Percentiles rank a stretch among this genome's conserved stretches.
Conservation (phyloP, 2,329 filamentous ascomycete genomes). For the Calonectria montana region DNA sequence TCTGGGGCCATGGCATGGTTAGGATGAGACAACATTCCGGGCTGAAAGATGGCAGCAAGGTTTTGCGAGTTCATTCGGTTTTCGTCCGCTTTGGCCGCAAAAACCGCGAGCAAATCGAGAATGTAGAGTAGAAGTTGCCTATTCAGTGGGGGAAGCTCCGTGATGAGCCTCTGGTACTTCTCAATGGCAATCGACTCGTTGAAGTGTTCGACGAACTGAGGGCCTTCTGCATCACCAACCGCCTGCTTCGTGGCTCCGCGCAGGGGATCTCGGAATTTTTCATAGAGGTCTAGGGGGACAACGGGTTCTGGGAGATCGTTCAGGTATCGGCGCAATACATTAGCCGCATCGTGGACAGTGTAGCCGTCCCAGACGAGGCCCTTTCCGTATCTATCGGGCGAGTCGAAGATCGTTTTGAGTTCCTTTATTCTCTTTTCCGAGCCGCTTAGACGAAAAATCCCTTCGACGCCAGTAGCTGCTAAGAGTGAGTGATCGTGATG, state of each 20-base stretch:
- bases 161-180: conserved; percentile 90
- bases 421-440: conserved; percentile 99
- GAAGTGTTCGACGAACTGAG: conserved; percentile 75
- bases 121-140: conserved; percentile 95
- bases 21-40: conserved; percentile 94
- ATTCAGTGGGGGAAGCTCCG: conserved; percentile 91
- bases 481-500: conserved; percentile 31
- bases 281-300: conserved; percentile 93
- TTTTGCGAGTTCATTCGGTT: conserved; percentile 98
- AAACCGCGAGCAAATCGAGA: conserved; percentile 93
- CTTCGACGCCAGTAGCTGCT: conserved; percentile 90
- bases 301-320: conserved; percentile 98
- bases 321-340: conserved; percentile 93
- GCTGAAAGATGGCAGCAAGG: conserved; percentile 96
- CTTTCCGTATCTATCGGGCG: conserved; percentile 95
- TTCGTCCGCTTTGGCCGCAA: conserved; percentile 94
- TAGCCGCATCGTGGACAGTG: conserved; percentile 97
- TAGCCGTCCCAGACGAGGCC: conserved; percentile 97
- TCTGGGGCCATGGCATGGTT: conserved; percentile 94
- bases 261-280: conserved; percentile 88
- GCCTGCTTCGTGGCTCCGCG: conserved; percentile 77
- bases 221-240: conserved; percentile 74
- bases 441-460: conserved; percentile 94
- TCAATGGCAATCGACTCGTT: conserved; percentile 78
- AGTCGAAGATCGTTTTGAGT: conserved; percentile 90